A percentile compares a stretch with the other conserved stretches of the same genome.
Evolutionary conservation across 2,329 filamentous ascomycete species (phyloP).

Genomic region (Alternaria hordeiaustralica): DNA sequence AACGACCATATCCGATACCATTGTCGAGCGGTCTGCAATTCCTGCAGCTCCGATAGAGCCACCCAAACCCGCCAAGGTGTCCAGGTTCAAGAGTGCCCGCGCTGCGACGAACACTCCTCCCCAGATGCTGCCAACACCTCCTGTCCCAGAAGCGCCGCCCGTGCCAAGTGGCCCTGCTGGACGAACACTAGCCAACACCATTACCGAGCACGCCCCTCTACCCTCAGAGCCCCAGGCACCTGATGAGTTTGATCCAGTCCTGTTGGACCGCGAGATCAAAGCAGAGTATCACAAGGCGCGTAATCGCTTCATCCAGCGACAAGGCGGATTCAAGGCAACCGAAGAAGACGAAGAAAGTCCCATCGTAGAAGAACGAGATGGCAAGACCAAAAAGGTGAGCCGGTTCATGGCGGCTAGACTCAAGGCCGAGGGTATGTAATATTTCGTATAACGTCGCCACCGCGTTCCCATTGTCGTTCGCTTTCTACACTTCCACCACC

Average conservation of each 20-base stretch:
- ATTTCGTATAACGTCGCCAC: neutral
- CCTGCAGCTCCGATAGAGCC: constrained; percentile 18
- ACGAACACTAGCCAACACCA: constrained; percentile 63
- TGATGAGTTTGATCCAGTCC: constrained; percentile 68
- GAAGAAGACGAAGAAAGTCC: constrained; percentile 71
- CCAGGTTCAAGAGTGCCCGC: constrained; percentile 51
- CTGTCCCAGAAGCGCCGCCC: constrained; percentile 33
- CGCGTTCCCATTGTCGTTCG: neutral
- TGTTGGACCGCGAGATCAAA: constrained; percentile 78
- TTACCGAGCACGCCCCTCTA: constrained; percentile 59
- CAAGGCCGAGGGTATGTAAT: constrained; percentile 41
- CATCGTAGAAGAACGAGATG: constrained; percentile 71
- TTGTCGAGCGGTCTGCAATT: constrained; percentile 40
- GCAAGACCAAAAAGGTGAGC: constrained; percentile 67
- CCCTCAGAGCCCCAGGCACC: constrained; percentile 48
- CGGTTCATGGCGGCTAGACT: constrained; percentile 76
- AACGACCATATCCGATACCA: constrained; percentile 42
- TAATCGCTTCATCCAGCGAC: constrained; percentile 80
- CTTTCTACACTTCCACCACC: neutral
- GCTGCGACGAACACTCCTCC: constrained; percentile 24
- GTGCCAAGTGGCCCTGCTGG: constrained; percentile 52
- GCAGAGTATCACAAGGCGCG: constrained; percentile 83
- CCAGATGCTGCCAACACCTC: constrained; percentile 28
- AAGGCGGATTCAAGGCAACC: constrained; percentile 77
- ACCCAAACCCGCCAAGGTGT: constrained; percentile 44